A percentile compares a stretch with the other conserved stretches of the same genome.
phyloP scores from a whole-genome alignment of 306 rosid genomes.

The Medicago truncatula region DNA sequence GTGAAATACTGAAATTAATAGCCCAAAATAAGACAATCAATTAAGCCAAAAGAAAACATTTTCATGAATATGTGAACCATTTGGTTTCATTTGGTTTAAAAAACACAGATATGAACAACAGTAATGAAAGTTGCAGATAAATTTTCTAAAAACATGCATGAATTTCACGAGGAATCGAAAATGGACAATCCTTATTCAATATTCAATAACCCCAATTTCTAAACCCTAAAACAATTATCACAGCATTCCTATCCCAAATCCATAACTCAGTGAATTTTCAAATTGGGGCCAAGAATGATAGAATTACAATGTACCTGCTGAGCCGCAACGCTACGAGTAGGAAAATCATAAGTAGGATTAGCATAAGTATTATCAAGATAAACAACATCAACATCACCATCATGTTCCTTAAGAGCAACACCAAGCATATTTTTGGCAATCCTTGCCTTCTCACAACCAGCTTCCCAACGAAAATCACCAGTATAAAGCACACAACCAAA shows the following conservation, averaged over 20 bases:
- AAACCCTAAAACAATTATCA: background rate
- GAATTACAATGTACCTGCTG: slow-evolving; percentile 52
- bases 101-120: too few species aligned
- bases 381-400: slow-evolving; percentile 50
- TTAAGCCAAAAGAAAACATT: too few species aligned
- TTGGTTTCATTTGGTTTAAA: too few species aligned
- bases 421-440: slow-evolving; percentile 51
- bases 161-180: background rate
- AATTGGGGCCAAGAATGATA: background rate
- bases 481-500: slow-evolving; percentile 69
- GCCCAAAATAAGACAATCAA: too few species aligned
- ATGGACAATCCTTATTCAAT: background rate
- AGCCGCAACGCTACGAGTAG: slow-evolving; percentile 58
- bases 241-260: background rate
- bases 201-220: background rate
- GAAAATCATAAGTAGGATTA: slow-evolving; percentile 70
- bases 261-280: background rate
- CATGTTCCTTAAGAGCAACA: slow-evolving; percentile 47
- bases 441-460: slow-evolving; percentile 49
- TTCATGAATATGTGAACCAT: too few species aligned
- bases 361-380: slow-evolving; percentile 78
- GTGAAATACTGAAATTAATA: too few species aligned
- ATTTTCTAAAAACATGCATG: too few species aligned
- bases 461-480: slow-evolving; percentile 82
- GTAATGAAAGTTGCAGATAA: too few species aligned